These are phyloP conservation scores for Pedinophyceae sp. DNA, from an alignment of 139 green algal species.

Conservation along the genomic window DNA sequence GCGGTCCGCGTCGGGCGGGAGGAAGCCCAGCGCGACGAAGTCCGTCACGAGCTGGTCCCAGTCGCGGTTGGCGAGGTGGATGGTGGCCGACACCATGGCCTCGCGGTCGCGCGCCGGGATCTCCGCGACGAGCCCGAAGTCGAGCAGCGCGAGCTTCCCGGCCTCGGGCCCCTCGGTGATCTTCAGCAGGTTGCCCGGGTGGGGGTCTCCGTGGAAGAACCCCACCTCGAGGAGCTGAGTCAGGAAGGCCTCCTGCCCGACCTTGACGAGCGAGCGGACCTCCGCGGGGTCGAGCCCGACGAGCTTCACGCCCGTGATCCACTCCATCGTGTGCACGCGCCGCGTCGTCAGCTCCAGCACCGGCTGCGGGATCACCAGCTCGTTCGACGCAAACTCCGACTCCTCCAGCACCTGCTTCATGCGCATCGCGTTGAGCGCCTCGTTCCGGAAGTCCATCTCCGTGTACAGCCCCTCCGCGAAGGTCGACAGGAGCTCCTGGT, in stretches of 20 bases:
- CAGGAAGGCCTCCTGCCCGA: slow-evolving; percentile 80
- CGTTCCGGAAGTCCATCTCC: slow-evolving; percentile 85
- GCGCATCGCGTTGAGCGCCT: slow-evolving; percentile 51
- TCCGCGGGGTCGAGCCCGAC: slow-evolving; percentile 49
- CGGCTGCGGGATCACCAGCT: slow-evolving; percentile 46
- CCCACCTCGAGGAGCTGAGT: slow-evolving; percentile 73
- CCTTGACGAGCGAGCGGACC: slow-evolving; percentile 41
- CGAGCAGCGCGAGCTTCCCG: slow-evolving; percentile 63
- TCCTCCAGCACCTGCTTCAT: slow-evolving; percentile 48
- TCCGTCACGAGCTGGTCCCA: slow-evolving; percentile 59
- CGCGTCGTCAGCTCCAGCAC: slow-evolving; percentile 33
- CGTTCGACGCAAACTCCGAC: slow-evolving; percentile 19
- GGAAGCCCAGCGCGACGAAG: slow-evolving; percentile 65
- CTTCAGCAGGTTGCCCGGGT: slow-evolving; percentile 32
- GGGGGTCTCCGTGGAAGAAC: slow-evolving; percentile 74
- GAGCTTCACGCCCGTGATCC: slow-evolving; percentile 79
- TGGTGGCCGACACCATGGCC: slow-evolving; percentile 54
- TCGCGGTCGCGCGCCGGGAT: slow-evolving; percentile 41
- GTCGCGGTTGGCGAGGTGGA: slow-evolving; percentile 66
- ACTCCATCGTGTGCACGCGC: slow-evolving; percentile 74
- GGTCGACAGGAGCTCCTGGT: slow-evolving; percentile 48
- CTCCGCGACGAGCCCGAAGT: slow-evolving; percentile 73
- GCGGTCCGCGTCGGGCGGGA: slow-evolving; percentile 36
- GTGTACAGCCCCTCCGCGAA: slow-evolving; percentile 67
- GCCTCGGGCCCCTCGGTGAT: slow-evolving; percentile 36